These are phyloP conservation scores for Yamadazyma kitorensis DNA, from an alignment of 805 yeast species.

Conservation along the genomic window DNA sequence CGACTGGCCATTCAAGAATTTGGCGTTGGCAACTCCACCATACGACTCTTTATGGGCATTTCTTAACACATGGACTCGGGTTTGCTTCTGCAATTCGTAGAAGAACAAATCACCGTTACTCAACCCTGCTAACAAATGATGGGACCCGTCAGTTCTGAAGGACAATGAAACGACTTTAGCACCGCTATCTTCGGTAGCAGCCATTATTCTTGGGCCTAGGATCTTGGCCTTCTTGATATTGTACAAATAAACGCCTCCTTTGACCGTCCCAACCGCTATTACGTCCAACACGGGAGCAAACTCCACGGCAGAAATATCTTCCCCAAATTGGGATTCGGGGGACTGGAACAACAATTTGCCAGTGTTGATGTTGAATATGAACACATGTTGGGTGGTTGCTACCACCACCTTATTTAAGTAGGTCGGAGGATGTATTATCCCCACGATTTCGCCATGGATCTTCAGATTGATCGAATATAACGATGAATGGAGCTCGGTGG, in stretches of 20 bases:
- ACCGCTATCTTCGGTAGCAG: conserved; percentile 37
- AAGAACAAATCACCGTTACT: conserved; percentile 80
- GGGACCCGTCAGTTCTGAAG: conserved; percentile 86
- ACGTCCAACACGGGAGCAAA: conserved; percentile 85
- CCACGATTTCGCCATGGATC: conserved; percentile 71
- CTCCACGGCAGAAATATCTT: conserved; percentile 65
- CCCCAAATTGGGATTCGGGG: conserved; percentile 40
- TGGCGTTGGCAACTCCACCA: conserved; percentile 75
- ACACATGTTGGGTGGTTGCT: conserved; percentile 64
- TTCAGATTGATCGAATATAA: conserved; percentile 48
- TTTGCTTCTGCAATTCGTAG: conserved; percentile 70
- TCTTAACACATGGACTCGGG: conserved; percentile 74
- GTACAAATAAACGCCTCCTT: conserved; percentile 64
- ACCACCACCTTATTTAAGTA: conserved; percentile 85
- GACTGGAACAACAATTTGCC: conserved; percentile 67
- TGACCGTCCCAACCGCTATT: conserved; percentile 70
- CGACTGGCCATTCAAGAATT: conserved; percentile 88
- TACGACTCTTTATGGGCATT: conserved; percentile 66
- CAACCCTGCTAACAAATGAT: conserved; percentile 79
- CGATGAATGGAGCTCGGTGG: conserved; percentile 66
- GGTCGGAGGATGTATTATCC: conserved; percentile 80
- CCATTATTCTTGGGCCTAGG: conserved; percentile 47
- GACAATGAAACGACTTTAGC: conserved; percentile 60
- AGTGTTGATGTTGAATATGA: conserved; percentile 72
- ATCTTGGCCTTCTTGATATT: conserved; percentile 64